Evolutionary conservation across 108 stramenopile genomes (phyloP).

Genomic region (Fragilaria radians): DNA sequence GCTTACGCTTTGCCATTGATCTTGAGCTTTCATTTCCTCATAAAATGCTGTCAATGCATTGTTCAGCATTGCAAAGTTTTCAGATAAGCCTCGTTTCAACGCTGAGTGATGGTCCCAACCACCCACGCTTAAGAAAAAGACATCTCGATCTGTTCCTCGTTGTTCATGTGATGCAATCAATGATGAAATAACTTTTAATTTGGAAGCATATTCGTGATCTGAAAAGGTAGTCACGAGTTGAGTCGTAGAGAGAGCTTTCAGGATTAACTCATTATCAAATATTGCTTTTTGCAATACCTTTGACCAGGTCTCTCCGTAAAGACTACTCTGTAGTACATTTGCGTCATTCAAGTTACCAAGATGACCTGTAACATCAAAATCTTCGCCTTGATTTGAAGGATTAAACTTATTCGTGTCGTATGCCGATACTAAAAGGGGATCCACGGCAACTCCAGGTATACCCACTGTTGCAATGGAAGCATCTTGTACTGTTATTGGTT

Average conservation of each 20-base stretch:
- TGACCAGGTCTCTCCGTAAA: constrained; percentile 32
- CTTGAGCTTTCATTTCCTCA: no score
- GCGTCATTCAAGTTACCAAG: background rate
- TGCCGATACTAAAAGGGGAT: no score
- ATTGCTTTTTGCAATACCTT: constrained; percentile 26
- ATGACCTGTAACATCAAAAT: background rate
- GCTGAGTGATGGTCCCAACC: constrained; percentile 55
- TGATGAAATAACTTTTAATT: constrained; percentile 23
- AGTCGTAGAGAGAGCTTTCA: constrained; percentile 3
- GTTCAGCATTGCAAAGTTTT: background rate
- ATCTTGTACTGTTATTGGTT: no score
- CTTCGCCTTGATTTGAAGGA: no score
- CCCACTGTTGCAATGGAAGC: no score
- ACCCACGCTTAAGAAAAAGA: constrained; percentile 48
- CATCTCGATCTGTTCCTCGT: constrained; percentile 49
- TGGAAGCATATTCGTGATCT: background rate
- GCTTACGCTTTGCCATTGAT: background rate
- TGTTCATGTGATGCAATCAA: constrained; percentile 26
- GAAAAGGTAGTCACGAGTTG: background rate
- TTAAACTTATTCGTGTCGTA: no score
- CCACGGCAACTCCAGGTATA: no score
- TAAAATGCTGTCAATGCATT: background rate
- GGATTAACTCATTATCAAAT: constrained; percentile 20
- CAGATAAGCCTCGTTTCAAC: constrained; percentile 13
- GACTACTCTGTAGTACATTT: constrained; percentile 15